Evolutionary conservation across 1,284 basidiomycete genomes (phyloP).

Genomic region (Jaminaea rosea): DNA sequence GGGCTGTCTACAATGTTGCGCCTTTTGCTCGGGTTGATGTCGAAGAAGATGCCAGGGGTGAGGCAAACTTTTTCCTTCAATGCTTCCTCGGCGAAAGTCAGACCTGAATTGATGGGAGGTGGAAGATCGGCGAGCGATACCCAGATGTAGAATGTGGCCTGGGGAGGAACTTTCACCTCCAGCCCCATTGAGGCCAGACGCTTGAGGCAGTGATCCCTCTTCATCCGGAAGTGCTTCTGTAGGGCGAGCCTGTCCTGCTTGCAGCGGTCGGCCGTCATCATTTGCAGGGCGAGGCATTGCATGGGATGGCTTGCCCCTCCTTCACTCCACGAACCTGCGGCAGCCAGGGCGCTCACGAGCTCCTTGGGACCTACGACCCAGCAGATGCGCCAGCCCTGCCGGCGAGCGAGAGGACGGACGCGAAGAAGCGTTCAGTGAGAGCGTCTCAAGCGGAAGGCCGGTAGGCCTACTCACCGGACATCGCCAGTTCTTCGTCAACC

Average conservation of each 20-base stretch:
- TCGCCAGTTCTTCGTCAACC: conserved; percentile 71
- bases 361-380: conserved; percentile 66
- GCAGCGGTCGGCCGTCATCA: conserved; percentile 54
- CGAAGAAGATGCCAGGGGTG: conserved; percentile 72
- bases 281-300: conserved; percentile 30
- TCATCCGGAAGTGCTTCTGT: conserved; percentile 66
- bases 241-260: conserved; percentile 59
- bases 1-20: conserved; percentile 75
- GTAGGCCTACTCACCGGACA: too few species aligned
- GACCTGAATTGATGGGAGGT: conserved; percentile 71
- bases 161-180: conserved; percentile 18
- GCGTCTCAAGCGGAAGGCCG: conserved; percentile 7
- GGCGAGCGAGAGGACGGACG: conserved; percentile 74
- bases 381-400: conserved; percentile 84
- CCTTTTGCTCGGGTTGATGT: conserved; percentile 54
- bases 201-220: conserved; percentile 76
- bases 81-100: conserved; percentile 90
- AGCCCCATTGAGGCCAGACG: conserved; percentile 63
- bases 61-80: conserved; percentile 82
- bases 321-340: conserved; percentile 31
- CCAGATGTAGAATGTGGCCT: conserved; percentile 61
- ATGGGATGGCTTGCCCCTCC: conserved; percentile 30
- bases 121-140: conserved; percentile 70
- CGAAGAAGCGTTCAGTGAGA: conserved; percentile 46
- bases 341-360: conserved; percentile 29